These are phyloP conservation scores for Aspergillus bombycis DNA, from an alignment of 2,329 filamentous ascomycete species.

Conservation along the genomic window DNA sequence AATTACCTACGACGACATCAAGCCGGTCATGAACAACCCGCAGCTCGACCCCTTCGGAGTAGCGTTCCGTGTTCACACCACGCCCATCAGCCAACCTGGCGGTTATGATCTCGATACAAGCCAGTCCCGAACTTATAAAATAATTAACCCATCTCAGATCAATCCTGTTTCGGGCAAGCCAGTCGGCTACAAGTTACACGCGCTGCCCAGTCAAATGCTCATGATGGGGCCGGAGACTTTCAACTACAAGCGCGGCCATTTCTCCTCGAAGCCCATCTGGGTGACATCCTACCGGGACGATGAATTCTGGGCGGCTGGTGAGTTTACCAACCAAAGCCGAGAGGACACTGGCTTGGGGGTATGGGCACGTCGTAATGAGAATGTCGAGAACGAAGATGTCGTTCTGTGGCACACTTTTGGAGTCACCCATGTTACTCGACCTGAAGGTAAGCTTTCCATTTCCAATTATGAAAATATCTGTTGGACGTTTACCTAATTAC, in stretches of 20 bases:
- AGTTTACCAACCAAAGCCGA: conserved; percentile 52
- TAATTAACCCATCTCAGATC: not conserved
- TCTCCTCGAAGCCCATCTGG: not conserved
- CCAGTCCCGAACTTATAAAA: not conserved
- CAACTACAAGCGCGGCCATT: conserved; percentile 25
- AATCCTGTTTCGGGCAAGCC: conserved; percentile 47
- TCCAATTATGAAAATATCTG: not conserved
- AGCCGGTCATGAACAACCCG: not conserved
- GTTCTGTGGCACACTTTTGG: conserved; percentile 3
- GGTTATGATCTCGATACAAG: not conserved
- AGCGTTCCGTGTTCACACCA: not conserved
- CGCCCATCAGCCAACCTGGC: not conserved
- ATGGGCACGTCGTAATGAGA: not conserved
- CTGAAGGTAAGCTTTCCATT: not conserved
- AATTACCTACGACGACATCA: conserved; percentile 30
- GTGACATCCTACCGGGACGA: conserved; percentile 16
- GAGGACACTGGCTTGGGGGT: conserved; percentile 36
- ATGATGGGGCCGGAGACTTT: conserved; percentile 50
- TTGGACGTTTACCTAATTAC: not conserved
- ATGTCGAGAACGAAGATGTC: conserved; percentile 24
- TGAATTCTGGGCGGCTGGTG: conserved; percentile 54
- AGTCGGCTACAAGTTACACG: conserved; percentile 48
- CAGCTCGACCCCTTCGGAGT: not conserved
- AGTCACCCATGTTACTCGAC: not conserved
- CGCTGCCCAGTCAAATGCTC: conserved; percentile 52